These are phyloP conservation scores for Alisma plantagoaquatica DNA, from an alignment of 106 monocot species.

Conservation along the genomic window DNA sequence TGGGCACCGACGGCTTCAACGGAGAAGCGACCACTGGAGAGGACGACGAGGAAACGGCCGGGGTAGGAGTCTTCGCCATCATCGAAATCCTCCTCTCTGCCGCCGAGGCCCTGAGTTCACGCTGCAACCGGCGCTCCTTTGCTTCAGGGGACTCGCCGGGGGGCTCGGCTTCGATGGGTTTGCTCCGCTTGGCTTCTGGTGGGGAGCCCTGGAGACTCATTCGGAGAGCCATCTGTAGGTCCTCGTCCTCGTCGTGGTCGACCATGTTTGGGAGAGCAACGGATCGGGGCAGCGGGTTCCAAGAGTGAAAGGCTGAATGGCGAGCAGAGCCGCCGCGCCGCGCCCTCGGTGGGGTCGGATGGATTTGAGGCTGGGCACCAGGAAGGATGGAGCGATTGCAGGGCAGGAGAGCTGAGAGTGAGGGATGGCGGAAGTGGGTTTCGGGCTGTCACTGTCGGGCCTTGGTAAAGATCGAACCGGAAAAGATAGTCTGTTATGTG, in stretches of 20 bases:
- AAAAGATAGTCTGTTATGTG: too few species aligned
- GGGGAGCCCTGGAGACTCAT: constrained; percentile 91
- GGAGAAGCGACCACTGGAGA: too few species aligned
- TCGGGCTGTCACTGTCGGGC: too few species aligned
- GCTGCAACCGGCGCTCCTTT: constrained; percentile 48
- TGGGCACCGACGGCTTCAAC: too few species aligned
- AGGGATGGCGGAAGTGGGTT: too few species aligned
- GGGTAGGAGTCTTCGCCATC: background rate
- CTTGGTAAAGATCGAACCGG: too few species aligned
- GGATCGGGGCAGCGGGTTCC: background rate
- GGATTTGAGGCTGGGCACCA: too few species aligned
- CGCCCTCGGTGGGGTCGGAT: background rate
- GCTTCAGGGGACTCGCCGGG: constrained; percentile 64
- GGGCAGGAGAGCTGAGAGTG: too few species aligned
- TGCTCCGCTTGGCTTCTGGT: constrained; percentile 90
- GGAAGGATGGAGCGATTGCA: too few species aligned
- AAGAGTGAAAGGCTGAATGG: background rate
- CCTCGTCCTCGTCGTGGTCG: constrained; percentile 78
- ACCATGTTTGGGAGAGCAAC: constrained; percentile 19
- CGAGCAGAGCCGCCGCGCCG: background rate
- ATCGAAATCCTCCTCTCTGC: constrained; percentile 79
- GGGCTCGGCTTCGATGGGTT: constrained; percentile 32
- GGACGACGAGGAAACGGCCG: too few species aligned
- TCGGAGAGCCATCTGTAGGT: constrained; percentile 89
- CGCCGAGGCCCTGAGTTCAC: constrained; percentile 85